These are phyloP conservation scores for Phytophthora nicotianae DNA, from an alignment of 352 stramenopile species.

Conservation along the genomic window DNA sequence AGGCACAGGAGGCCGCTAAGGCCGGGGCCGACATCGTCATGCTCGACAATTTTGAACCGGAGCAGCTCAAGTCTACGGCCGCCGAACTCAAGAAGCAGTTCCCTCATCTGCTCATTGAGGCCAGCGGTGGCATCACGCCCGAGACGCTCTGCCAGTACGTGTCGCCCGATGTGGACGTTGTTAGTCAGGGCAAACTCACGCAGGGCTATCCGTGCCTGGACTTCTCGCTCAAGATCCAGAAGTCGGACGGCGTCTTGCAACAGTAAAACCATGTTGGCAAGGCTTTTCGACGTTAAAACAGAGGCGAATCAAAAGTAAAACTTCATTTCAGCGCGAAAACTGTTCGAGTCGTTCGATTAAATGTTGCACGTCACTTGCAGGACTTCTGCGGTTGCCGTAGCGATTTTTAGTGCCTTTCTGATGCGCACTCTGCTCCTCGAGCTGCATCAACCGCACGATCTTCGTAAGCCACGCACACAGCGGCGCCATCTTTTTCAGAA, in stretches of 20 bases:
- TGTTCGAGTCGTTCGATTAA: constrained; percentile 30
- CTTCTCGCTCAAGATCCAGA: constrained; percentile 98
- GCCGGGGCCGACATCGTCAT: constrained; percentile 95
- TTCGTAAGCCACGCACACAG: constrained; percentile 58
- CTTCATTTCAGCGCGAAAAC: constrained; percentile 22
- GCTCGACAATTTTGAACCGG: constrained; percentile 98
- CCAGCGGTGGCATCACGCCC: constrained; percentile 97
- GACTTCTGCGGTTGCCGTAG: constrained; percentile 5
- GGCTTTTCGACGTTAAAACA: constrained; percentile 13
- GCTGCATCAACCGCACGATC: constrained; percentile 58
- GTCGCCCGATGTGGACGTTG: constrained; percentile 95
- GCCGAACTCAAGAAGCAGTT: constrained; percentile 93
- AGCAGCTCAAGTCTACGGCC: constrained; percentile 92
- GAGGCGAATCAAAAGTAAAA: neutral
- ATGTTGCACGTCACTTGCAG: constrained; percentile 36
- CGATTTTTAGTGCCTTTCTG: constrained; percentile 26
- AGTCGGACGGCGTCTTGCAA: constrained; percentile 66
- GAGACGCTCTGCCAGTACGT: constrained; percentile 95
- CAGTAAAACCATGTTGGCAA: constrained; percentile 18
- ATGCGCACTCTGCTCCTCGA: constrained; percentile 37
- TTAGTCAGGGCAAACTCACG: constrained; percentile 97
- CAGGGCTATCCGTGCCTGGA: constrained; percentile 96
- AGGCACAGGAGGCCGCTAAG: constrained; percentile 92
- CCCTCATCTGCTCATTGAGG: constrained; percentile 96
- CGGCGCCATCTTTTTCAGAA: constrained; percentile 32